Evolutionary conservation across 331 rosid genomes (phyloP), one percentile per base, ranked within the genome.

Genomic region (Acacia pycnantha): DNA sequence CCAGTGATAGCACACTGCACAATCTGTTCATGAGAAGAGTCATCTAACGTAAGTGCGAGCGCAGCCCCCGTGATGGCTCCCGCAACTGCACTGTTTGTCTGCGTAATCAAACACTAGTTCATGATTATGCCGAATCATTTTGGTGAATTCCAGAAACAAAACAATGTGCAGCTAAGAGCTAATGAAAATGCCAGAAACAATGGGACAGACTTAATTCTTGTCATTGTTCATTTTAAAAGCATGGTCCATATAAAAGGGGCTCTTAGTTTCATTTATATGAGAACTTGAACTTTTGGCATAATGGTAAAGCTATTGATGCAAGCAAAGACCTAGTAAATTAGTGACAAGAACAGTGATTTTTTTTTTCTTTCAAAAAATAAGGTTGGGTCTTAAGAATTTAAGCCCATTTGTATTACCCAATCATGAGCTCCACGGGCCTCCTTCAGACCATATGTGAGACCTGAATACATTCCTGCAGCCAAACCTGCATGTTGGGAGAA

Each of bases 401-500:
- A n/a, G 47, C 33, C 37, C 75, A 24, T 12, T 7, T 14, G 40
- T 44, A 73, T 65, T 92, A 94, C 97, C 97, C 96, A 95, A 70
- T 93, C 98, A 78, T 93, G 97, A 44, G 91, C 82, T 24, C 98
- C 98, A 29, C 97, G 93, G 69, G 94, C 94, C 87, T 95, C 98
- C 79, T 84, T 86, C 77, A 95, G 88, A 70, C 94, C 98, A 86
- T 91, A 93, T 19, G 97, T 91, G 64, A 93, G 93, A 35, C 98
- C 97, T 22, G 98, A 92, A 81, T 93, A 91, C 27, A 95, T 80
- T 65, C 98, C 98, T 22, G 98, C 98, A 77, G 93, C 94, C 84
- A 92, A 79, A 50, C 98, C 97, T 95, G 82, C 82, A 81, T 50
- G 75, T 76, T 22, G 29, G 43, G n/a, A 70, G 37, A 61, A 69